phyloP scores from a whole-genome alignment of 805 yeast genomes.

The Myxozyma neotropica region DNA sequence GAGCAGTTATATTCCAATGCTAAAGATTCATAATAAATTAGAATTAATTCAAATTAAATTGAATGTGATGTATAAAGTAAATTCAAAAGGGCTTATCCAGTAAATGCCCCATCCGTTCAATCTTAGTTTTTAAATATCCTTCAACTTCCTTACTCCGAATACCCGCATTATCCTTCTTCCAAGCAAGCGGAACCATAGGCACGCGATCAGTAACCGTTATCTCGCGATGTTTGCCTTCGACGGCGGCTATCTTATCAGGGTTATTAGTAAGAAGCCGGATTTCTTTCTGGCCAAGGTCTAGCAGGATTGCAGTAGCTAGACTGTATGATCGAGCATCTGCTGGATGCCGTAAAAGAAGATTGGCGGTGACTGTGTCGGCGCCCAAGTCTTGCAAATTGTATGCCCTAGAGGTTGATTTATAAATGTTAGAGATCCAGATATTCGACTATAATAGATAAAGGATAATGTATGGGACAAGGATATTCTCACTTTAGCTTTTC shows the following conservation, averaged over 20 bases:
- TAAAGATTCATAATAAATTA: too few species aligned
- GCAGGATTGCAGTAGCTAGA: slow-evolving; percentile 86
- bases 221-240: slow-evolving; percentile 78
- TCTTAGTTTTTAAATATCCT: slow-evolving; percentile 86
- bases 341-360: slow-evolving; percentile 88
- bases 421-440: neutral
- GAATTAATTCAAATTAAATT: too few species aligned
- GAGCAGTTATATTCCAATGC: too few species aligned
- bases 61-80: too few species aligned
- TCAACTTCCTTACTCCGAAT: slow-evolving; percentile 84
- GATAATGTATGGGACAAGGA: neutral
- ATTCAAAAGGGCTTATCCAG: slow-evolving; percentile 47
- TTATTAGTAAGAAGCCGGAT: slow-evolving; percentile 87
- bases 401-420: slow-evolving; percentile 50
- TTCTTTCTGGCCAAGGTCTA: slow-evolving; percentile 74
- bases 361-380: slow-evolving; percentile 98
- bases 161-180: slow-evolving; percentile 70
- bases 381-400: slow-evolving; percentile 96
- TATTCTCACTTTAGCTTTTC: slow-evolving; percentile 80
- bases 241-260: slow-evolving; percentile 94
- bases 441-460: neutral
- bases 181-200: slow-evolving; percentile 96
- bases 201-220: slow-evolving; percentile 83
- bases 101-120: slow-evolving; percentile 96
- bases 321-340: slow-evolving; percentile 96